A percentile compares a stretch with the other conserved stretches of the same genome.
Evolutionary conservation across 331 rosid genomes (phyloP).

Genomic region (Phaseolus coccineus): DNA sequence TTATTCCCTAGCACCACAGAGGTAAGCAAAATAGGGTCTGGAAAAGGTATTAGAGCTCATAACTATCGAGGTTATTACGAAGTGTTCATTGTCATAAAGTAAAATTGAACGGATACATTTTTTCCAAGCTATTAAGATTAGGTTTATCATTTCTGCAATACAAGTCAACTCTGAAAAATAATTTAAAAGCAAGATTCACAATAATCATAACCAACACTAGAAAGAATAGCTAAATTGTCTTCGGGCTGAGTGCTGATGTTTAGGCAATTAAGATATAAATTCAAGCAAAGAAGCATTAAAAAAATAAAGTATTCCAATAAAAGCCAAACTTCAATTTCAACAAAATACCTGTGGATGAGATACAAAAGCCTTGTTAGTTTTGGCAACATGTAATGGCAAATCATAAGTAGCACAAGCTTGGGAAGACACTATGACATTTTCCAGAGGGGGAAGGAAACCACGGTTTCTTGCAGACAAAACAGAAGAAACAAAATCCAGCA

Average conservation of each 20-base stretch:
- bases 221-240: constrained; percentile 22
- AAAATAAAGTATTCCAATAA: not conserved
- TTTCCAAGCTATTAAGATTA: constrained; percentile 10
- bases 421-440: constrained; percentile 84
- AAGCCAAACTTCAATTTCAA: constrained; percentile 12
- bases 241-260: not conserved
- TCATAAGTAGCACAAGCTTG: constrained; percentile 84
- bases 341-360: constrained; percentile 89
- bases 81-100: not conserved
- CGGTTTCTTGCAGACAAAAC: constrained; percentile 76
- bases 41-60: not conserved
- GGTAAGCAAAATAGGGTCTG: too few species aligned
- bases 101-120: not conserved
- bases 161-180: constrained; percentile 3
- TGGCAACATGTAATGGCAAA: constrained; percentile 74
- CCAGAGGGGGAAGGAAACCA: constrained; percentile 69
- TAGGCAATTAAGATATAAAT: not conserved
- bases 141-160: not conserved
- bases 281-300: not conserved
- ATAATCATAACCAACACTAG: constrained; percentile 11
- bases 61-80: constrained; percentile 3
- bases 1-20: not conserved
- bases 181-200: not conserved
- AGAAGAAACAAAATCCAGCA: constrained; percentile 83
- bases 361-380: constrained; percentile 58